Conservation (phyloP, 345 rosid genomes). For the Sisymbrium irio region DNA sequence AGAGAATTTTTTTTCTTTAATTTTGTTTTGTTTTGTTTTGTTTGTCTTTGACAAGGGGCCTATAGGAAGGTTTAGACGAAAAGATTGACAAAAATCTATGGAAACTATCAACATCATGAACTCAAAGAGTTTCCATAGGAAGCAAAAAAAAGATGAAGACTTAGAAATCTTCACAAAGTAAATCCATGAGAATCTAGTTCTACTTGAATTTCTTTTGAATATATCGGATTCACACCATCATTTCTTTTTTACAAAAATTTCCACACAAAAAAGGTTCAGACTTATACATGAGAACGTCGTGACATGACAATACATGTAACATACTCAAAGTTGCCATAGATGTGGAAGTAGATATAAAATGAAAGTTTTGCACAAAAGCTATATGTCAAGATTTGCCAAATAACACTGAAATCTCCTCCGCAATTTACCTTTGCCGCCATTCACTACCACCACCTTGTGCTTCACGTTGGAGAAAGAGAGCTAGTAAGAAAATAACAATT, state of each 20-base stretch:
- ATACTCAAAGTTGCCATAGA: not conserved
- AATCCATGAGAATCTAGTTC: no score
- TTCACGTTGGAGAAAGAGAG: not conserved
- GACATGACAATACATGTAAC: not conserved
- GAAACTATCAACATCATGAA: conserved; percentile 7
- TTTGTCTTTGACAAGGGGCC: not conserved
- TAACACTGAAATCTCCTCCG: no score
- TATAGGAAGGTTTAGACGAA: conserved; percentile 8
- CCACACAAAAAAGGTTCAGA: not conserved
- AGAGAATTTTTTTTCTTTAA: not conserved
- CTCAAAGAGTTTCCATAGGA: not conserved
- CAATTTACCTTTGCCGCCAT: no score
- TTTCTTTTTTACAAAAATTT: no score
- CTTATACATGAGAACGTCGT: not conserved
- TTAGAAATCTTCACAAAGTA: not conserved
- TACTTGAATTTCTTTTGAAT: no score
- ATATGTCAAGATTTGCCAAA: not conserved
- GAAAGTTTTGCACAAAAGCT: not conserved
- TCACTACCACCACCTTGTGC: no score
- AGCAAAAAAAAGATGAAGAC: not conserved
- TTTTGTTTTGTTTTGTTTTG: not conserved
- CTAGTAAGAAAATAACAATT: no score
- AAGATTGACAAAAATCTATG: conserved; percentile 20
- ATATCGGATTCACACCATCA: not conserved
- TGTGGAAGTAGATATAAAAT: not conserved